Base-by-base conservation (phyloP, 495 filamentous ascomycete species). In the Pseudotulostoma volvatum region DNA sequence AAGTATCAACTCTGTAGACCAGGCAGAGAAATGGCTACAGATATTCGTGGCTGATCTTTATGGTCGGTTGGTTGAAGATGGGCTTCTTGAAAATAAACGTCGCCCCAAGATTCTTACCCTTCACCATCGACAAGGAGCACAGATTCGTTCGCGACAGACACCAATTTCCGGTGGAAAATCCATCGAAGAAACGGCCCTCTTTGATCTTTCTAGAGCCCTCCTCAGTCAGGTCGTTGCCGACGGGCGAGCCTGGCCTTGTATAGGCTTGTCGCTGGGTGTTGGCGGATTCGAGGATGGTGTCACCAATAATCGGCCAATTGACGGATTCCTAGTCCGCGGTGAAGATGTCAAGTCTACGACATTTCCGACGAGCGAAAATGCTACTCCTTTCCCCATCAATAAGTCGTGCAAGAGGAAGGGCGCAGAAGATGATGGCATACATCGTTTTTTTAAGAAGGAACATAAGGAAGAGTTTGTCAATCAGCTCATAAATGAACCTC, bases 21-120 rank as follows among this genome's bases (percentile, higher is more conserved):
- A 93, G 55, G 92, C 77, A 1, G 65, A 72, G 4, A 79, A 76
- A 48, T 97, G 90, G 90, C 63, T 97, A 33, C 68, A 76, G 11
- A 94, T 97, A 39, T 95, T 97, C 55, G 78, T 76, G 9, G 84
- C 86, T 1, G 90, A 97, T 52, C 93, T 97, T 37, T 88, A 81
- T 60, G 77, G 78, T 15, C 75, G 90, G 34, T 66, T 95, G 19
- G 79, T 93, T 4, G 87, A 96, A 45, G 90, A 95, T 56, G 88
- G 87, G 25, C 77, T 93, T 11, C 61, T 92, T 45, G 88, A 94
- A 53, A 79, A 92, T 53, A 85, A 77, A 59, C 73, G 90, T 18
- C 70, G 86, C 39, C 90, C 90, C 3, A 84, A 74, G 53, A 83
- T 79, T 0, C 77, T 93, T 42, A 83, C 80, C 44, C 59, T 97